Conservation (phyloP, 1,284 basidiomycete genomes). For the Ustilago hordei region DNA sequence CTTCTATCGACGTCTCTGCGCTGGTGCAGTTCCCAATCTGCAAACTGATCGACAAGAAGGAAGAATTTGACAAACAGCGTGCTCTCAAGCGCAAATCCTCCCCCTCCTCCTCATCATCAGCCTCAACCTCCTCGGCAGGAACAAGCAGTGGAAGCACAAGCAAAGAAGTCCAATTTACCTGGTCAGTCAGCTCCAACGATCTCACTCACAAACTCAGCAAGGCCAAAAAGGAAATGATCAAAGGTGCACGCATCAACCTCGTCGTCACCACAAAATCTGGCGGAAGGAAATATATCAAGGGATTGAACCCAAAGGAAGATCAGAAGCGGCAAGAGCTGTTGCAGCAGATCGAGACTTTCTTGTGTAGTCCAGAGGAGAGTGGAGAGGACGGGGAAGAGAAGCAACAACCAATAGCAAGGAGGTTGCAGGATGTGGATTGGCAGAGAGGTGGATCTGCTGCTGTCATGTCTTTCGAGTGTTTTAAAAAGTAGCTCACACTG, state of each 20-base stretch:
- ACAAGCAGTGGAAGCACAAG: constrained; percentile 1
- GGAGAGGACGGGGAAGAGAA: background rate
- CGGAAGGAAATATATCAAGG: constrained; percentile 32
- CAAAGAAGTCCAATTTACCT: constrained; percentile 61
- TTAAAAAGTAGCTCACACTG: constrained; percentile 13
- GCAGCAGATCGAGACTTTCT: constrained; percentile 17
- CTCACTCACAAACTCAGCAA: constrained; percentile 56
- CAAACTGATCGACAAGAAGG: constrained; percentile 70
- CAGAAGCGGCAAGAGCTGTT: constrained; percentile 14
- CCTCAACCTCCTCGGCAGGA: background rate
- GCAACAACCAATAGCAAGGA: constrained; percentile 20
- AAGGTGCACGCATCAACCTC: constrained; percentile 41
- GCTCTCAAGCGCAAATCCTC: constrained; percentile 35
- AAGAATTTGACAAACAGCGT: constrained; percentile 60
- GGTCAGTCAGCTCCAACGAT: constrained; percentile 58
- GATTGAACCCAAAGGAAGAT: constrained; percentile 32
- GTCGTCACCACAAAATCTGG: constrained; percentile 40
- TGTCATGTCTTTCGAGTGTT: constrained; percentile 40
- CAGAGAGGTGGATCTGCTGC: constrained; percentile 36
- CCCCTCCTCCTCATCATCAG: background rate
- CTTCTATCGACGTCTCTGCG: constrained; percentile 4
- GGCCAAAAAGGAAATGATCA: constrained; percentile 49
- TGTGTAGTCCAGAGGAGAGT: constrained; percentile 11
- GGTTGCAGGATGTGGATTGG: constrained; percentile 43
- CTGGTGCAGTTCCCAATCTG: constrained; percentile 65